phyloP scores from a whole-genome alignment of 2,329 filamentous ascomycete genomes.

The Ophiostoma pallidulum region DNA sequence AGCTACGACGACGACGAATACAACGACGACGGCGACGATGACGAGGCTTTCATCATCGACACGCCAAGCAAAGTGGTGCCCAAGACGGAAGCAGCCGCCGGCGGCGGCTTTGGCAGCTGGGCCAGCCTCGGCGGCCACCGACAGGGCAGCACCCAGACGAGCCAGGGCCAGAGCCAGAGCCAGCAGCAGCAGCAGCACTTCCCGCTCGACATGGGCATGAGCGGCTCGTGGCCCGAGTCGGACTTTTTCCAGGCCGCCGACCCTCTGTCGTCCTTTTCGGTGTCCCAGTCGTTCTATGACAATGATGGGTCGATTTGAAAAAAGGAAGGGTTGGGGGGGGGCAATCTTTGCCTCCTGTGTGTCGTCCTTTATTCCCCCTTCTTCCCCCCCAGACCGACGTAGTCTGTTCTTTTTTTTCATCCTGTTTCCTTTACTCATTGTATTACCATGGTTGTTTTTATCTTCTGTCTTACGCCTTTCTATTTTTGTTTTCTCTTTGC shows the following conservation, averaged over 20 bases:
- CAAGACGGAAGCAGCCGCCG: slow-evolving; percentile 1
- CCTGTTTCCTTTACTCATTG: no score
- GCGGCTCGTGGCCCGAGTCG: slow-evolving; percentile 9
- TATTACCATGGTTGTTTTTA: no score
- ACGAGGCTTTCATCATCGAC: slow-evolving; percentile 26
- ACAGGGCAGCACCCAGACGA: neutral
- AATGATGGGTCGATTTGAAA: slow-evolving; percentile 10
- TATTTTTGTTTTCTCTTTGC: no score
- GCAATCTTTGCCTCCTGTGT: no score
- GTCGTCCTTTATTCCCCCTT: no score
- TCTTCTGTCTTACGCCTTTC: no score
- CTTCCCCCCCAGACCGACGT: no score
- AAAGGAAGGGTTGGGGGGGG: no score
- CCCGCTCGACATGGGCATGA: slow-evolving; percentile 11
- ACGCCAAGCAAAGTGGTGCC: slow-evolving; percentile 31
- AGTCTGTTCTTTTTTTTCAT: no score
- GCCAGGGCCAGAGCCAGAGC: neutral
- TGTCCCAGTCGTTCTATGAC: slow-evolving; percentile 9
- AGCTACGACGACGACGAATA: neutral
- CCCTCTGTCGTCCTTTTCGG: slow-evolving; percentile 2
- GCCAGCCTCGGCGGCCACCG: neutral
- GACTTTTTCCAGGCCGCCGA: slow-evolving; percentile 5
- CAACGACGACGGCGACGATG: slow-evolving; percentile 20
- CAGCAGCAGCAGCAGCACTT: neutral
- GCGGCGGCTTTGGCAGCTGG: neutral